Percentiles rank a stretch among this genome's conserved stretches.
Evolutionary conservation across 768 basidiomycete genomes (phyloP).

Genomic region (Rhodosporidiobolus odoratus): DNA sequence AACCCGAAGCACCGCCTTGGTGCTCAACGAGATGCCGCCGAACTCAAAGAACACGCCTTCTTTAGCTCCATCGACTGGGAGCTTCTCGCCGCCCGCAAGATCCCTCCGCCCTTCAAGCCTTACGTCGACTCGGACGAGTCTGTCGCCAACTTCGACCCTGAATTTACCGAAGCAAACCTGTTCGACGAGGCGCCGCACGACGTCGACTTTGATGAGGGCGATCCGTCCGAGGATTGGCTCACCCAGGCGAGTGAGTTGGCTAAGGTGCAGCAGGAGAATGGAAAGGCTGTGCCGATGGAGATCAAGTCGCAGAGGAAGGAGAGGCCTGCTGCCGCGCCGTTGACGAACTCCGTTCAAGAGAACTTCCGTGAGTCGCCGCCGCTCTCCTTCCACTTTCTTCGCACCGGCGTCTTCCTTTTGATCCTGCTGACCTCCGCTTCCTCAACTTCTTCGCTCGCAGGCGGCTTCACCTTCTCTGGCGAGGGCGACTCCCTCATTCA

Average conservation of each 20-base stretch:
- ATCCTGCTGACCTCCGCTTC: neutral
- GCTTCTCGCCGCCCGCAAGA: constrained; percentile 75
- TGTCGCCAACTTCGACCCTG: constrained; percentile 95
- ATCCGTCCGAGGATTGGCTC: constrained; percentile 33
- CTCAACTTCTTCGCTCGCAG: neutral
- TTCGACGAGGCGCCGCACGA: constrained; percentile 39
- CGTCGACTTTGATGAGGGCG: constrained; percentile 33
- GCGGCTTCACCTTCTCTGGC: constrained; percentile 38
- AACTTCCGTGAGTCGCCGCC: constrained; percentile 34
- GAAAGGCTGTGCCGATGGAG: constrained; percentile 25
- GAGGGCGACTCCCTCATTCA: constrained; percentile 34
- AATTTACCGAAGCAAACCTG: constrained; percentile 90
- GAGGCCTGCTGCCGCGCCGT: constrained; percentile 11
- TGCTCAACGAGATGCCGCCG: constrained; percentile 78
- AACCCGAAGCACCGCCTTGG: constrained; percentile 98
- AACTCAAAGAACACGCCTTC: constrained; percentile 93
- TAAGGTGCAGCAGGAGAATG: neutral
- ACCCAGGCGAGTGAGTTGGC: constrained; percentile 20
- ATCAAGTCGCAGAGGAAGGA: constrained; percentile 11
- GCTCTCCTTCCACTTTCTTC: too few relatives aligned
- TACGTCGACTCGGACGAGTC: constrained; percentile 96
- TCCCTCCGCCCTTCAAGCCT: constrained; percentile 96
- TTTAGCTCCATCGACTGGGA: constrained; percentile 89
- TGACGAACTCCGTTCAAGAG: constrained; percentile 35
- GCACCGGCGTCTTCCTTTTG: neutral